phyloP scores from a whole-genome alignment of 2,329 filamentous ascomycete species.

The Stemphylium beticola region DNA sequence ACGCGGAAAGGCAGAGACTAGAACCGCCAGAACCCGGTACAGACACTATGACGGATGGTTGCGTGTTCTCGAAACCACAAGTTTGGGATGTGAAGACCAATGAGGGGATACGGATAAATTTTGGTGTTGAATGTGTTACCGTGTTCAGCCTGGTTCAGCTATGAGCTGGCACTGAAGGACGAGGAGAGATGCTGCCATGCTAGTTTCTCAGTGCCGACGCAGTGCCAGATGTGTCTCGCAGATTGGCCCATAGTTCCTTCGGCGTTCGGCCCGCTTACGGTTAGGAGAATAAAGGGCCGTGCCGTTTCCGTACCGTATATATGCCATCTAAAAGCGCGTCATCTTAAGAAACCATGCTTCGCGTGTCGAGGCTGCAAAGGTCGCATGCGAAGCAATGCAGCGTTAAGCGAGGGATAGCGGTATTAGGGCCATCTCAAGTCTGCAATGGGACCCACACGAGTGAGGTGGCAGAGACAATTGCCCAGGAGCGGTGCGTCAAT shows the following conservation, averaged over 20 bases:
- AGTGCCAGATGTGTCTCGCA: constrained; percentile 39
- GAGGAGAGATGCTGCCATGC: constrained; percentile 32
- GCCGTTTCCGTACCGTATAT: constrained; percentile 37
- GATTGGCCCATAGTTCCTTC: constrained; percentile 30
- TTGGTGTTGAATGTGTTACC: constrained; percentile 27
- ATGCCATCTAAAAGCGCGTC: constrained; percentile 28
- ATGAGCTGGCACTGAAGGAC: constrained; percentile 43
- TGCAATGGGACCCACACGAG: constrained; percentile 22
- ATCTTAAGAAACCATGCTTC: constrained; percentile 30
- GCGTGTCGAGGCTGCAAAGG: constrained; percentile 23
- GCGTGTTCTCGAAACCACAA: constrained; percentile 26
- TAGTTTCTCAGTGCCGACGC: constrained; percentile 33
- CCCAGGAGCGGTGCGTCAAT: constrained; percentile 19
- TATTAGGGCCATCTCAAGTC: constrained; percentile 9
- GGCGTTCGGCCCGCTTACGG: constrained; percentile 30
- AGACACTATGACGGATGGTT: constrained; percentile 40
- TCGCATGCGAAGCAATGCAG: constrained; percentile 23
- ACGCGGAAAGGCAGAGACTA: constrained; percentile 33
- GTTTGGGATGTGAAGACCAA: constrained; percentile 34
- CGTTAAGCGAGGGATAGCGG: constrained; percentile 15
- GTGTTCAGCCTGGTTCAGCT: constrained; percentile 32
- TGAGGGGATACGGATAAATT: constrained; percentile 24
- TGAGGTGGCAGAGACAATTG: constrained; percentile 14
- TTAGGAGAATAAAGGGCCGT: constrained; percentile 37
- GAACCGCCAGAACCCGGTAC: constrained; percentile 32